These are phyloP conservation scores for Amoebophrya sp. DNA, from an alignment of 169 alveolate species.

Conservation along the genomic window DNA sequence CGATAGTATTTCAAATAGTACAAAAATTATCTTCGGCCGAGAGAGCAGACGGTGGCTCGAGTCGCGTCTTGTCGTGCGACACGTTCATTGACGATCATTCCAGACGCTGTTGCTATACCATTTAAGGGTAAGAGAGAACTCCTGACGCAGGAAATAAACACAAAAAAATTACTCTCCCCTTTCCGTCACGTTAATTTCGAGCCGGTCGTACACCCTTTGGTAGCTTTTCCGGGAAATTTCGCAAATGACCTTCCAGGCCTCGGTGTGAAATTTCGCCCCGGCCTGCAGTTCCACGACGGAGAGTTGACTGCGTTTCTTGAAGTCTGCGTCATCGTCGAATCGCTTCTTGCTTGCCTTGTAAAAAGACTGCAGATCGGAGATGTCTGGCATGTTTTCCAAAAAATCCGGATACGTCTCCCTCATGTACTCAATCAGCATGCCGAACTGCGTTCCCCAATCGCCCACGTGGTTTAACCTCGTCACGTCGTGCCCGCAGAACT, in stretches of 20 bases:
- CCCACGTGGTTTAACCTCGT: slow-evolving; percentile 87
- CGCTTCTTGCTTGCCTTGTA: slow-evolving; percentile 84
- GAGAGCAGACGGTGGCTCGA: no score
- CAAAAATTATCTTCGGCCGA: no score
- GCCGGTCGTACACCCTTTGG: slow-evolving; percentile 70
- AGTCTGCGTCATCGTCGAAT: slow-evolving; percentile 77
- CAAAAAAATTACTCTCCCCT: slow-evolving; percentile 71
- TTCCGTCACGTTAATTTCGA: slow-evolving; percentile 66
- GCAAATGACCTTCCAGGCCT: slow-evolving; percentile 83
- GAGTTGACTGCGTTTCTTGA: slow-evolving; percentile 68
- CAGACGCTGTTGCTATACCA: no score
- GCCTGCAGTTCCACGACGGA: slow-evolving; percentile 77
- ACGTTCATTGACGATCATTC: no score
- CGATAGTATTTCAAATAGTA: no score
- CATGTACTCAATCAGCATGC: slow-evolving; percentile 61
- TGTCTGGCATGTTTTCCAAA: slow-evolving; percentile 74
- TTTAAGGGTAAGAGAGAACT: no score
- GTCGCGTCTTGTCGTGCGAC: no score
- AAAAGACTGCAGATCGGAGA: slow-evolving; percentile 84
- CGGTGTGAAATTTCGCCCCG: slow-evolving; percentile 59
- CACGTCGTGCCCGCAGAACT: slow-evolving; percentile 68
- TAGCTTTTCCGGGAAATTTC: slow-evolving; percentile 63
- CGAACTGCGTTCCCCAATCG: slow-evolving; percentile 99
- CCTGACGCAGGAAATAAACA: no score
- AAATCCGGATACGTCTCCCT: slow-evolving; percentile 75